These are phyloP conservation scores for Inga leiocalycina DNA, from an alignment of 306 rosid genomes.

Conservation along the genomic window DNA sequence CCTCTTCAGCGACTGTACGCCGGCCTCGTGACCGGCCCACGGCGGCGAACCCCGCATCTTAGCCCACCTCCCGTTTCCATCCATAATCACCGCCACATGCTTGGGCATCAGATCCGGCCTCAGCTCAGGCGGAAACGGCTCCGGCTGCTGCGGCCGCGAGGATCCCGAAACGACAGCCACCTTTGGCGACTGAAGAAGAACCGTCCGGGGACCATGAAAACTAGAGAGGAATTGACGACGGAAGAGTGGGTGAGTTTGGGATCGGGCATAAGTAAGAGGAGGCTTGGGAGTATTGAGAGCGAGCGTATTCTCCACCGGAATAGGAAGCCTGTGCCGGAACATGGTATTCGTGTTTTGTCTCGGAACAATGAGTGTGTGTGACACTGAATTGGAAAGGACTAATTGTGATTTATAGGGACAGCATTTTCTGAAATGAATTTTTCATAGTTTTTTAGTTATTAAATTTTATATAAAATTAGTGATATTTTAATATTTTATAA, in stretches of 20 bases:
- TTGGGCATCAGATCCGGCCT: slow-evolving; percentile 44
- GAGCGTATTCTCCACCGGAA: background rate
- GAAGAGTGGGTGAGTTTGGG: background rate
- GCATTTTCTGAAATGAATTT: too few relatives aligned
- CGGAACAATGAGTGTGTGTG: background rate
- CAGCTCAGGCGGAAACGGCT: slow-evolving; percentile 52
- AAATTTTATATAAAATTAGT: too few relatives aligned
- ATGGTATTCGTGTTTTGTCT: background rate
- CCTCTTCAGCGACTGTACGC: slow-evolving; percentile 45
- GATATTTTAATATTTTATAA: too few relatives aligned
- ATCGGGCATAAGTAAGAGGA: background rate
- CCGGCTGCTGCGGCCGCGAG: background rate
- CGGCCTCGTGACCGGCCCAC: slow-evolving; percentile 64
- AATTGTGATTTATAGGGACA: too few relatives aligned
- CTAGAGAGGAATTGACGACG: background rate
- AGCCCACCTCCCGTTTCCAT: slow-evolving; percentile 84
- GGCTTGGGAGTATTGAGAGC: background rate
- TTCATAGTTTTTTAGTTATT: too few relatives aligned
- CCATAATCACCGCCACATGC: slow-evolving; percentile 56
- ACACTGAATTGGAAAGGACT: too few relatives aligned
- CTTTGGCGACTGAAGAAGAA: background rate
- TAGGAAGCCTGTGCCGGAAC: background rate
- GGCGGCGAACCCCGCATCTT: slow-evolving; percentile 41
- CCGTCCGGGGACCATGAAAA: background rate
- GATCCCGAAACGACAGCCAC: background rate